Percentiles rank a stretch among this genome's conserved stretches.
Evolutionary conservation across 371 early-diverging fungal species (phyloP).

Genomic region (Nematocida major): DNA sequence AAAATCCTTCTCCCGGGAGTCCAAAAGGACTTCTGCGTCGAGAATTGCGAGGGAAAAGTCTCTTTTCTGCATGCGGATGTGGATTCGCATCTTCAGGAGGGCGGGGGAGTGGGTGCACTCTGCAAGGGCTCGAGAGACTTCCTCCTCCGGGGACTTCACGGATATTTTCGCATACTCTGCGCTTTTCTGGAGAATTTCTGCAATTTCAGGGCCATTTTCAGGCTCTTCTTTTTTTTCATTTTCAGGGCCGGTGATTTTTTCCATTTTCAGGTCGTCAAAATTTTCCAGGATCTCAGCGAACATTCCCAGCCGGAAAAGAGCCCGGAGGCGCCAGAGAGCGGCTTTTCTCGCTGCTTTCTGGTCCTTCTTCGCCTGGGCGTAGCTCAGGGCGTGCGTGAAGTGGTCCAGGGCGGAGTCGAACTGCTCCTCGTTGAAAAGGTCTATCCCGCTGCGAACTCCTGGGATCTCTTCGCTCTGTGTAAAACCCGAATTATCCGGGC

Average conservation of each 20-base stretch:
- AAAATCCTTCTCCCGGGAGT: no score
- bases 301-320: no score
- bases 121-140: constrained; percentile 4
- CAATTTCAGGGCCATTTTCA: background rate
- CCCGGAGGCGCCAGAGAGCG: no score
- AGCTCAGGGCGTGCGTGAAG: no score
- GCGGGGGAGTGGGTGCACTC: background rate
- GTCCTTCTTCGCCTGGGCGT: no score
- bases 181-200: constrained; percentile 19
- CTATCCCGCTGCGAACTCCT: no score
- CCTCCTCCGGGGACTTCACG: background rate
- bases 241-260: background rate
- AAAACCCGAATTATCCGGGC: no score
- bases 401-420: no score
- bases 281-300: no score
- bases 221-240: background rate
- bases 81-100: constrained; percentile 6
- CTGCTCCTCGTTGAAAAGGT: no score
- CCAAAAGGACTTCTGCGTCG: constrained; percentile 13
- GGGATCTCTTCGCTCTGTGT: no score
- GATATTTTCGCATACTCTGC: background rate
- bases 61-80: constrained; percentile 10
- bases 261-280: background rate
- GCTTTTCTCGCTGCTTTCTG: no score
- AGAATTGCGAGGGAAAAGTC: constrained; percentile 4